Base-by-base conservation (phyloP, 352 stramenopile genomes). In the Plasmopara viticola region DNA sequence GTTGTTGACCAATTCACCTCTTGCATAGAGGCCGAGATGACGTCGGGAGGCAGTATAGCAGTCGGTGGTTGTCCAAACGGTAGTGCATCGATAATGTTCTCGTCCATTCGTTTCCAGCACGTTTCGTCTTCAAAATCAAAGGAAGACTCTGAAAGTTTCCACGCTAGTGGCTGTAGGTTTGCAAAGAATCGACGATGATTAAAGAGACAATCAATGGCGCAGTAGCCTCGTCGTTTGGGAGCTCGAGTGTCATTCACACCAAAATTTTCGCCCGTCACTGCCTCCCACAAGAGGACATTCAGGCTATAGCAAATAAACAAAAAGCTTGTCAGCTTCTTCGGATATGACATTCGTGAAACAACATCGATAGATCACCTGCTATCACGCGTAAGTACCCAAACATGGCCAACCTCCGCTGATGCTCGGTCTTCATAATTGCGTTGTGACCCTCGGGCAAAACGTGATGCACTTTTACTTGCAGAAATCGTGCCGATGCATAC, bases 401-500 rank as follows among this genome's bases (percentile, higher is more conserved):
- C 60, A 56, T 96, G 86, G 0, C 79, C 74, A 20, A 72, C 44
- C 47, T 89, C 82, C 0, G 56, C 44, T 9, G 48, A 56, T 38
- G 48, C 38, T 40, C 34, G 44, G 29, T 64, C 52, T 25, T 65
- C 51, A 37, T 53, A 65, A 25, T 29, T 56, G 13, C 25, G 48
- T 18, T 62, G 48, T 1, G 53, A 62, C 8, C 54, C 18, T 15
- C 48, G 56, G 18, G 47, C 42, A 34, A 68, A 68, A 12, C 44
- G 41, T 18, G 57, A 60, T 25, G 51, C 49, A 53, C 41, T 69
- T 43, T 67, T 74, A 28, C 52, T 57, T 1, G 64, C 56, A 17
- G 66, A 70, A n/a, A 90, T 70, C 5, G 68, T 90, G 6, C 87
- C 86, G n/a, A 95, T 84, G 43, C 78, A 90, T 10, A 96, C 79